Percentiles rank a stretch among this genome's conserved stretches.
Evolutionary conservation across 257 asterid genomes (phyloP).

Genomic region (Capsicum baccatum): DNA sequence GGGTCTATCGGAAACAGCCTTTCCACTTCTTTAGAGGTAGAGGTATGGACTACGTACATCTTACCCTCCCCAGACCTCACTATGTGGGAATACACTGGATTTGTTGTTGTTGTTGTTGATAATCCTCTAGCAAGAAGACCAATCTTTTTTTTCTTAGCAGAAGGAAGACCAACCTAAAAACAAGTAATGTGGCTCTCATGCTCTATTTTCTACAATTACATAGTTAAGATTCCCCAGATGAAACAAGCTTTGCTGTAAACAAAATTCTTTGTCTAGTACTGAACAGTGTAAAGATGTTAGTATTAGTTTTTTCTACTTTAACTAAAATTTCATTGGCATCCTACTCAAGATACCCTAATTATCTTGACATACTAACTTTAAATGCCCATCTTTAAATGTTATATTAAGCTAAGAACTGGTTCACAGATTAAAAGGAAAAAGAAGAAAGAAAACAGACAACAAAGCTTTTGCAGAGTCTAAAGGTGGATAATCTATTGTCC

Average conservation of each 20-base stretch:
- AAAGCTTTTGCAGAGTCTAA: not conserved
- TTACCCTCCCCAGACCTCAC: no score
- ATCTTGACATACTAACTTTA: no score
- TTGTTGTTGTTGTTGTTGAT: not conserved
- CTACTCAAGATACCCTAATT: no score
- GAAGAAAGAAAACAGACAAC: not conserved
- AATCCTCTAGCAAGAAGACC: not conserved
- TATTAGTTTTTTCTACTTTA: no score
- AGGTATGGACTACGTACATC: no score
- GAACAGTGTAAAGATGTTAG: not conserved
- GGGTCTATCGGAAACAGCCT: no score
- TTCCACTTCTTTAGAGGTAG: no score
- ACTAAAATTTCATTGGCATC: no score
- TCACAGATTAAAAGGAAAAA: not conserved
- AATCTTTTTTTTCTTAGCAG: no score
- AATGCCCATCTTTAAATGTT: not conserved
- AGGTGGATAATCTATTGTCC: no score
- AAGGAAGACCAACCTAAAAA: slow-evolving; percentile 17
- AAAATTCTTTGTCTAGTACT: slow-evolving; percentile 3
- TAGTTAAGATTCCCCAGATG: not conserved
- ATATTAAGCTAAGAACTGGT: not conserved
- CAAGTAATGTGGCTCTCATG: slow-evolving; percentile 3
- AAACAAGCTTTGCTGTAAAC: not conserved
- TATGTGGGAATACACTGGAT: no score
- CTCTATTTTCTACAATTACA: not conserved